A percentile compares a stretch with the other conserved stretches of the same genome.
phyloP scores from a whole-genome alignment of 75 land plant species.

The Selaginella tamariscina region DNA sequence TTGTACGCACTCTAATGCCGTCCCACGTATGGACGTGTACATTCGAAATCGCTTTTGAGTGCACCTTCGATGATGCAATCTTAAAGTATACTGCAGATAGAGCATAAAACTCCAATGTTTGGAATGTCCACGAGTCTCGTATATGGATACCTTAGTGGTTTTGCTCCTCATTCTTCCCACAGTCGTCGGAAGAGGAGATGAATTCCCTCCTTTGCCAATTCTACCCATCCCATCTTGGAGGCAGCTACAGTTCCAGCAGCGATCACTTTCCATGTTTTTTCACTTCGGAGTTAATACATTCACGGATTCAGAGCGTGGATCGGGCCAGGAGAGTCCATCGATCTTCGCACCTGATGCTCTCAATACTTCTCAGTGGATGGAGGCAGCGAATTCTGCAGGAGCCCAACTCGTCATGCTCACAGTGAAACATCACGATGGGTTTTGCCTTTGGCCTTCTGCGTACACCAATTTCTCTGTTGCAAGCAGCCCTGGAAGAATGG shows the following conservation, averaged over 20 bases:
- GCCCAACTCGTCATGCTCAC: slow-evolving; percentile 62
- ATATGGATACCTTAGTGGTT: no score
- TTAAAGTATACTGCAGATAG: no score
- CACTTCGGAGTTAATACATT: slow-evolving; percentile 97
- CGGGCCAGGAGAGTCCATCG: slow-evolving; percentile 53
- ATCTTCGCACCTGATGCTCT: slow-evolving; percentile 58
- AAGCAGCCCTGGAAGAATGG: slow-evolving; percentile 85
- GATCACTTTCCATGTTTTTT: slow-evolving; percentile 67
- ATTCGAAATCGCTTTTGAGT: no score
- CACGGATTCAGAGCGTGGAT: slow-evolving; percentile 72
- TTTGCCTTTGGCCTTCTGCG: no score
- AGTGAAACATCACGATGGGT: slow-evolving; percentile 92
- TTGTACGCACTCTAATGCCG: no score
- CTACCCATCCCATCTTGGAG: slow-evolving; percentile 51
- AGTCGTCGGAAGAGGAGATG: no score
- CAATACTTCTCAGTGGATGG: slow-evolving; percentile 60
- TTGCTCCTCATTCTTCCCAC: no score
- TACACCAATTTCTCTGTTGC: no score
- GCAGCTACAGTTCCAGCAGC: slow-evolving; percentile 71
- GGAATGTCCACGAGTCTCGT: no score
- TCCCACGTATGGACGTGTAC: no score
- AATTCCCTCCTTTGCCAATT: slow-evolving; percentile 63
- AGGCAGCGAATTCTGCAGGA: slow-evolving; percentile 42
- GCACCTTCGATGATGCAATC: no score
- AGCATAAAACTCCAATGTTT: no score